A percentile compares a stretch with the other conserved stretches of the same genome.
Conservation (phyloP, 257 asterid species). For the Cordia subcordata region DNA sequence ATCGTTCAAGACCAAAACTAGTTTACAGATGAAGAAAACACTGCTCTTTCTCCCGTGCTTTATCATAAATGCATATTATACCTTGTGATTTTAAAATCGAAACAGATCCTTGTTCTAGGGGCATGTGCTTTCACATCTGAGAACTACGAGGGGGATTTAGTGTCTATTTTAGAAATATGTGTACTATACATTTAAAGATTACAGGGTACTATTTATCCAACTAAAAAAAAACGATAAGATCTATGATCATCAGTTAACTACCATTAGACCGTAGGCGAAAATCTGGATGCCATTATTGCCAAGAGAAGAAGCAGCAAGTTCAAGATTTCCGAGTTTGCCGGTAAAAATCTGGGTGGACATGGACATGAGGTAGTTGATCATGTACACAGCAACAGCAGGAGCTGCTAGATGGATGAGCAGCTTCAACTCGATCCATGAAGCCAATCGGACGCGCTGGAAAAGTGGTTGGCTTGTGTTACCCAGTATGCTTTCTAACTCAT, state of each 20-base stretch:
- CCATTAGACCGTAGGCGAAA: conserved; percentile 24
- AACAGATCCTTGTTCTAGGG: too few species aligned
- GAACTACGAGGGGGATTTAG: too few species aligned
- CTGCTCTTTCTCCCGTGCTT: too few species aligned
- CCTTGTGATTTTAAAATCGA: too few species aligned
- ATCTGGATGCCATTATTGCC: conserved; percentile 20
- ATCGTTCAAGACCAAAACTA: too few species aligned
- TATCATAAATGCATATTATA: too few species aligned
- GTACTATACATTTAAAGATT: too few species aligned
- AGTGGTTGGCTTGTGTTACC: conserved; percentile 3
- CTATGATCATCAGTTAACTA: background rate
- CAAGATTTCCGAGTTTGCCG: conserved; percentile 21
- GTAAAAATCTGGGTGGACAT: conserved; percentile 18
- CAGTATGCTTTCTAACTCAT: conserved; percentile 12
- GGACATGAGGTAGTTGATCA: conserved; percentile 17
- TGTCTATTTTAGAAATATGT: too few species aligned
- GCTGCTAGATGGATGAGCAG: conserved; percentile 9
- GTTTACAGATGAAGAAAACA: too few species aligned
- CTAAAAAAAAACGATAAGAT: background rate
- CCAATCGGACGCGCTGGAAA: background rate
- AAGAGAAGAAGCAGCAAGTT: conserved; percentile 24
- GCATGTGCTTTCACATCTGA: too few species aligned
- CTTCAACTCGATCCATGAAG: conserved; percentile 17
- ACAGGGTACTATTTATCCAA: too few species aligned
- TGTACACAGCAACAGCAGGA: conserved; percentile 19